These are phyloP conservation scores for Backusella tuberculispora DNA, from an alignment of 192 early-diverging fungal genomes.

Conservation along the genomic window DNA sequence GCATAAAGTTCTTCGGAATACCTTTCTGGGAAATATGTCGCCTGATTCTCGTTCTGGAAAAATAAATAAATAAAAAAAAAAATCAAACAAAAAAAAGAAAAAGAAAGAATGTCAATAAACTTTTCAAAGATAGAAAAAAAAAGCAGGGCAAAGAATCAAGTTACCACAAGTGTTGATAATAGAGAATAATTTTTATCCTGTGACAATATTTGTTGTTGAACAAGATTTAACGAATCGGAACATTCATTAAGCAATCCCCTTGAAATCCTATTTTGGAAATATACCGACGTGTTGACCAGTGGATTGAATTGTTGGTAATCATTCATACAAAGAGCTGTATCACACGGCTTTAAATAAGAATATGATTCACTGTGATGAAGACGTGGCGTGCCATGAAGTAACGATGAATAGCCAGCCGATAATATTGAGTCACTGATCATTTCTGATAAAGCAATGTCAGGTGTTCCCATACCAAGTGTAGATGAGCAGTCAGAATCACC, in stretches of 20 bases:
- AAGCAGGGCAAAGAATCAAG: not conserved
- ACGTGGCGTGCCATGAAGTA: not conserved
- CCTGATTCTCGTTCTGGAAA: not conserved
- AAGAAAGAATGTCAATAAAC: not conserved
- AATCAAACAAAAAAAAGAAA: not conserved
- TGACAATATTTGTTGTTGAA: slow-evolving; percentile 6
- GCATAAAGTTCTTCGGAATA: not conserved
- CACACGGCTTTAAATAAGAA: not conserved
- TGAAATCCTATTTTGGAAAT: slow-evolving; percentile 1
- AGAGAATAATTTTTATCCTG: not conserved
- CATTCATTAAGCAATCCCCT: not conserved
- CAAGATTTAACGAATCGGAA: not conserved
- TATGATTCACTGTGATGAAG: not conserved
- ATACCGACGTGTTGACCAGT: not conserved
- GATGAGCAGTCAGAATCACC: not conserved
- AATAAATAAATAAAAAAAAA: no score
- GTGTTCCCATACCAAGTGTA: slow-evolving; percentile 9
- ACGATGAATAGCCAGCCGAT: not conserved
- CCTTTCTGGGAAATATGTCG: slow-evolving; percentile 8
- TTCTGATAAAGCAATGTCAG: slow-evolving; percentile 18
- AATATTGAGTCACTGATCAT: not conserved
- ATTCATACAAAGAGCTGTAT: not conserved
- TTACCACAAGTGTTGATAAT: not conserved
- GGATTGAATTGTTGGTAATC: not conserved
- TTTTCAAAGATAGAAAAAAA: not conserved